Percentiles rank a stretch among this genome's conserved stretches.
phyloP scores from a whole-genome alignment of 2,329 filamentous ascomycete genomes.

The Fusarium tjaetaba region DNA sequence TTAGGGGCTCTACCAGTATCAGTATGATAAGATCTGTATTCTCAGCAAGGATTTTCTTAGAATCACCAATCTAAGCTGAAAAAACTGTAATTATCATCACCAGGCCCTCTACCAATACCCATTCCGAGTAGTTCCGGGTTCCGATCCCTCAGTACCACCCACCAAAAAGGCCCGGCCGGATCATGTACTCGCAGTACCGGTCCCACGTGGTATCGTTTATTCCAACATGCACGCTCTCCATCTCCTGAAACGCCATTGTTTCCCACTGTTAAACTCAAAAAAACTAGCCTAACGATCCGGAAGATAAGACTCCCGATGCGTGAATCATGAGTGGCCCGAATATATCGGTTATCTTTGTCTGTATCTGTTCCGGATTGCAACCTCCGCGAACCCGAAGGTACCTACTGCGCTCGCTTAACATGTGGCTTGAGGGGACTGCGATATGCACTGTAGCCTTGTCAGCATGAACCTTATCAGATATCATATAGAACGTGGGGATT shows the following conservation, averaged over 20 bases:
- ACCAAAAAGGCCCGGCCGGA: not conserved
- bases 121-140: not conserved
- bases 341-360: not conserved
- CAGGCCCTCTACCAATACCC: too few species aligned
- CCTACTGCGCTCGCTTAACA: not conserved
- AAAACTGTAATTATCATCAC: fast-evolving
- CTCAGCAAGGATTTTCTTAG: fast-evolving
- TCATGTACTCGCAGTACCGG: not conserved
- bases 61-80: not conserved
- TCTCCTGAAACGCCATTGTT: not conserved
- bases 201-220: not conserved
- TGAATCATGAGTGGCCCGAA: not conserved
- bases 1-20: not conserved
- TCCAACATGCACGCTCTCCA: not conserved
- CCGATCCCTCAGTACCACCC: not conserved
- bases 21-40: not conserved
- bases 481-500: not conserved
- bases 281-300: not conserved
- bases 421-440: not conserved
- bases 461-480: not conserved
- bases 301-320: not conserved
- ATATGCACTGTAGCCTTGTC: not conserved
- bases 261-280: not conserved
- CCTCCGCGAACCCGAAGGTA: too few species aligned
- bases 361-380: not conserved